Evolutionary conservation across 805 yeast genomes (phyloP).

Genomic region (Spencermartinsiella europaea): DNA sequence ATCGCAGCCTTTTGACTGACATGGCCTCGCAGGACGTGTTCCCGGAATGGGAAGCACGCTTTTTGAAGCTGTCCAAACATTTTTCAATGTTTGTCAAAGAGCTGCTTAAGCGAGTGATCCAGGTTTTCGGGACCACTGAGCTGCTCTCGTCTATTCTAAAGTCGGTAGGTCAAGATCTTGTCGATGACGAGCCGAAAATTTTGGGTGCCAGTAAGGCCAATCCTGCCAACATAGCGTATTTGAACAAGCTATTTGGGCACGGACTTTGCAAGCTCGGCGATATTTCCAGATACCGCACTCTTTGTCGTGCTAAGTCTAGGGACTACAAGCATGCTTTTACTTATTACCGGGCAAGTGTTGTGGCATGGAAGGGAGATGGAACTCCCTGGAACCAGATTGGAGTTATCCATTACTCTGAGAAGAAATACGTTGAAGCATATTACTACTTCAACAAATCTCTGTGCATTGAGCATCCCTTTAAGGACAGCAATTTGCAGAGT

Average conservation of each 20-base stretch:
- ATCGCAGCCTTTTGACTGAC: neutral
- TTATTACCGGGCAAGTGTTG: constrained; percentile 11
- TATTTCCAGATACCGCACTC: constrained; percentile 14
- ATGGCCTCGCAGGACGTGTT: neutral
- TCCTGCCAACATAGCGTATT: neutral
- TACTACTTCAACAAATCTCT: constrained; percentile 11
- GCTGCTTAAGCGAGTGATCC: constrained; percentile 4
- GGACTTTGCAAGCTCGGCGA: constrained; percentile 13
- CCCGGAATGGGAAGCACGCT: neutral
- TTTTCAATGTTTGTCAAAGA: constrained; percentile 1
- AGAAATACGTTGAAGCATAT: constrained; percentile 9
- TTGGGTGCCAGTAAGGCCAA: neutral
- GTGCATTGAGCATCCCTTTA: constrained; percentile 10
- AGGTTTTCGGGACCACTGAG: constrained; percentile 6
- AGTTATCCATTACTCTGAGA: neutral
- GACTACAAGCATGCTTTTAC: constrained; percentile 10
- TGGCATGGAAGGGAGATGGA: constrained; percentile 7
- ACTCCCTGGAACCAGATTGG: constrained; percentile 13
- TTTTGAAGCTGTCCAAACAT: constrained; percentile 2
- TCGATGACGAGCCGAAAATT: neutral
- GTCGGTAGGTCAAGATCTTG: neutral
- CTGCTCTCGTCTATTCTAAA: neutral
- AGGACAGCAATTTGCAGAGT: constrained; percentile 4
- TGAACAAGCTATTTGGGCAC: neutral
- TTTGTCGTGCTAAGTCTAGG: neutral